Base-by-base conservation (phyloP, 169 alveolate species). In the Babesia microti region DNA sequence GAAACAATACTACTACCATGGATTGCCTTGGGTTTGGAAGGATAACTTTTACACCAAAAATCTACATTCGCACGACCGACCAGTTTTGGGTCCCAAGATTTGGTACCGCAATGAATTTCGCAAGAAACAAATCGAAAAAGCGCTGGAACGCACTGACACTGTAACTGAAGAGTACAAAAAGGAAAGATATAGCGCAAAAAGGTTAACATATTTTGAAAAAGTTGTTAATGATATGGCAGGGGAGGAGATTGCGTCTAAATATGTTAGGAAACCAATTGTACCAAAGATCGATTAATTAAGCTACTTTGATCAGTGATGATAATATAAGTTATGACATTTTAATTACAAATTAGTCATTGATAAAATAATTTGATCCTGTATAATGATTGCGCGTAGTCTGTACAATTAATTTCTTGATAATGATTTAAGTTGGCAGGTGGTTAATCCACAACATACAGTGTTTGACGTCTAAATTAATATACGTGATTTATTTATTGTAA, bases 1-100 rank as follows among this genome's bases (percentile, higher is more conserved):
- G 55, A 70, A 73, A 58, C 92, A 75, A 65, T 84, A 74, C 54
- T 68, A 74, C 50, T 55, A 70, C 66, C 72, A 83, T 40, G 88
- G 84, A 9, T 58, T 85, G 23, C 90, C 89, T 17, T 85, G 92
- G 92, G 78, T 85, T 7, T 85, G 92, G 92, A 75, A 68, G 35
- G 50, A 47, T 26, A 75, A 69, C 41, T 73, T 78, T 63, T 79
- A 78, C 55, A 58, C 69, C 3, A 83, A 83, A 36, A 66, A 51
- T 41, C 41, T 66, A 41, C 90, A 85, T 55, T 75, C 52, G 48
- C 79, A 72, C 43, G 92, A 85, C 41, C 52, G 89, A 30, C 82
- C 68, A 51, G 76, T 78, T 19, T 49, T 84, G 21, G 85, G 80
- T 5, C 85, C 85, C 42, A 84, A 84, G 52, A 44, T 58, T 19